These are phyloP conservation scores for Solanum stenotomum DNA, from an alignment of 257 asterid genomes.

Conservation along the genomic window DNA sequence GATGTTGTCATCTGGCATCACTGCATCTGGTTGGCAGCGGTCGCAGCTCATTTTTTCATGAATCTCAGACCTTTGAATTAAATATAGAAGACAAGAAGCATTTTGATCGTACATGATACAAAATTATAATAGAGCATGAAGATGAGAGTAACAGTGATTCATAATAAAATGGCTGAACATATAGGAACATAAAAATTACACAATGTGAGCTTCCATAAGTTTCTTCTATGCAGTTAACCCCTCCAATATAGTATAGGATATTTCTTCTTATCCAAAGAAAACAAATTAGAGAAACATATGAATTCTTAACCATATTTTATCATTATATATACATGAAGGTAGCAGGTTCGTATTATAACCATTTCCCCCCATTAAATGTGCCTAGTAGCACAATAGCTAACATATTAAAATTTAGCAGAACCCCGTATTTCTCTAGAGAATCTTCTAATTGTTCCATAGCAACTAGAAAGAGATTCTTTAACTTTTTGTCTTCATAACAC, in stretches of 20 bases:
- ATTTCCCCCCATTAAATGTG: neutral
- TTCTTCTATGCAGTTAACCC: neutral
- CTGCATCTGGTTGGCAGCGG: constrained; percentile 51
- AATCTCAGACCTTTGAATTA: constrained; percentile 60
- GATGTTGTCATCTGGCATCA: constrained; percentile 12
- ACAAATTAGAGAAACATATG: neutral
- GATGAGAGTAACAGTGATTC: neutral
- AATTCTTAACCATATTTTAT: neutral
- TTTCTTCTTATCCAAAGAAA: neutral
- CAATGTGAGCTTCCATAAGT: neutral
- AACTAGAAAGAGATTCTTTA: neutral
- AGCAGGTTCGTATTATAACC: neutral
- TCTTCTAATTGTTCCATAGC: neutral
- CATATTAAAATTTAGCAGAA: neutral
- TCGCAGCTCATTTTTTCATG: constrained; percentile 83
- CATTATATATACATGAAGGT: neutral
- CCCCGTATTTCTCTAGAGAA: neutral
- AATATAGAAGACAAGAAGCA: neutral
- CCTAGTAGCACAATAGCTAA: neutral
- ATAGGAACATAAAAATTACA: neutral
- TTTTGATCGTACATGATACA: neutral
- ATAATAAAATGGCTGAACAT: neutral
- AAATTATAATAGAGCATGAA: neutral
- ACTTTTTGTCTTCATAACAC: neutral
- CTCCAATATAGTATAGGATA: neutral